A percentile compares a stretch with the other conserved stretches of the same genome.
Conservation (phyloP, 805 yeast genomes). For the Kodamaea jinghongensis region DNA sequence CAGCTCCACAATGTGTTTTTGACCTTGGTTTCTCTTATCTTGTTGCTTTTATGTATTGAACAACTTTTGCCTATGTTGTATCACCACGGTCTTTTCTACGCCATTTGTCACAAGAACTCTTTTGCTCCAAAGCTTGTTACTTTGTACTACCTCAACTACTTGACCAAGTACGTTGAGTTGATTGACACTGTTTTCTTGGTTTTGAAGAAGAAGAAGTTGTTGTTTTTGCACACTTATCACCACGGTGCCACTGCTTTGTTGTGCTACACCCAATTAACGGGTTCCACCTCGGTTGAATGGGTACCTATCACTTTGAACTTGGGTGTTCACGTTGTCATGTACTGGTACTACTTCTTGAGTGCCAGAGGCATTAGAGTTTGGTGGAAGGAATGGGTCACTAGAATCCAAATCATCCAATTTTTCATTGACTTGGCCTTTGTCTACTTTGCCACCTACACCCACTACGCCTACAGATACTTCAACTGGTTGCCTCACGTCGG, state of each 20-base stretch:
- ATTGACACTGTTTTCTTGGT: slow-evolving; percentile 90
- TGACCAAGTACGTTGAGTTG: slow-evolving; percentile 86
- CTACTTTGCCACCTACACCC: slow-evolving; percentile 91
- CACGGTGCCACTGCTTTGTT: slow-evolving; percentile 97
- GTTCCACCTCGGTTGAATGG: slow-evolving; percentile 91
- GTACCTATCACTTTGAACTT: slow-evolving; percentile 87
- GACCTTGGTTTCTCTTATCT: slow-evolving; percentile 62
- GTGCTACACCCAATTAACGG: slow-evolving; percentile 90
- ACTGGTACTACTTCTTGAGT: slow-evolving; percentile 92
- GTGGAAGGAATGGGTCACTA: slow-evolving; percentile 99
- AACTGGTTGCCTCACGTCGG: slow-evolving; percentile 65
- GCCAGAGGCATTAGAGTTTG: slow-evolving; percentile 93
- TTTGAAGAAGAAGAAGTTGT: slow-evolving; percentile 84
- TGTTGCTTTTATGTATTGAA: slow-evolving; percentile 73
- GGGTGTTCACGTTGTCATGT: slow-evolving; percentile 94
- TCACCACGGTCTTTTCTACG: slow-evolving; percentile 74
- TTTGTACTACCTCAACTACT: slow-evolving; percentile 85
- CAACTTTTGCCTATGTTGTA: slow-evolving; percentile 79
- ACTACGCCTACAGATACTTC: slow-evolving; percentile 71
- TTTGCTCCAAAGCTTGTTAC: slow-evolving; percentile 84
- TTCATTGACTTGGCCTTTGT: slow-evolving; percentile 85
- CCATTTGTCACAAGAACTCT: slow-evolving; percentile 73
- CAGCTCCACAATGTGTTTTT: slow-evolving; percentile 81
- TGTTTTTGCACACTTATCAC: slow-evolving; percentile 93
- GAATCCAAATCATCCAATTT: slow-evolving; percentile 93